phyloP scores from a whole-genome alignment of 1,284 basidiomycete genomes.

The Ganoderma lingzhi region DNA sequence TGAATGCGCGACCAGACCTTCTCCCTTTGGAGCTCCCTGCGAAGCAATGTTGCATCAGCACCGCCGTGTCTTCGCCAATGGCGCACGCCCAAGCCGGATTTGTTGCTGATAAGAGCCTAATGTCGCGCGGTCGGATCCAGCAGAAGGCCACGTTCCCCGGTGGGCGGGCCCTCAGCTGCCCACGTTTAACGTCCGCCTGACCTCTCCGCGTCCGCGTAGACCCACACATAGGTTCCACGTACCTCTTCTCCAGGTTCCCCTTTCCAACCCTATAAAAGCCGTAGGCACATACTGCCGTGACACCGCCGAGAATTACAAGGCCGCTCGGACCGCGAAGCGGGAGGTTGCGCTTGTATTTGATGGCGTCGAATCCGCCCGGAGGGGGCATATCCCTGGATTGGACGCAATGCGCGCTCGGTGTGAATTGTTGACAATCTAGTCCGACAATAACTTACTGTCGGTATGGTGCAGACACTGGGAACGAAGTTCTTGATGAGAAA shows the following conservation, averaged over 20 bases:
- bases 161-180: conserved; percentile 58
- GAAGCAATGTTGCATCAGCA: conserved; percentile 39
- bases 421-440: conserved; percentile 25
- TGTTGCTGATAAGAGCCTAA: conserved; percentile 52
- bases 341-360: conserved; percentile 97
- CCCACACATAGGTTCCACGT: conserved; percentile 45
- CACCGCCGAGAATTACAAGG: conserved; percentile 84
- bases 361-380: conserved; percentile 88
- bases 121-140: conserved; percentile 71
- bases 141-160: conserved; percentile 64
- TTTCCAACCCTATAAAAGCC: conserved; percentile 94
- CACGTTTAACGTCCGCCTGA: conserved; percentile 74
- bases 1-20: conserved; percentile 97
- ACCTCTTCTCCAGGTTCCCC: conserved; percentile 95
- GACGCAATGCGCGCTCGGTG: conserved; percentile 21
- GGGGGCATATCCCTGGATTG: conserved; percentile 92
- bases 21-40: conserved; percentile 93
- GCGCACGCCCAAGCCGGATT: conserved; percentile 35
- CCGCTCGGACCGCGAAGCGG: conserved; percentile 94
- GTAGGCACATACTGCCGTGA: conserved; percentile 87
- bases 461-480: conserved; percentile 69
- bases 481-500: conserved; percentile 25
- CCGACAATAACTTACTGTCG: conserved; percentile 59
- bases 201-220: conserved; percentile 40
- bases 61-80: conserved; percentile 29